Conservation (phyloP, 768 basidiomycete species). For the Trametes cinnabarina region DNA sequence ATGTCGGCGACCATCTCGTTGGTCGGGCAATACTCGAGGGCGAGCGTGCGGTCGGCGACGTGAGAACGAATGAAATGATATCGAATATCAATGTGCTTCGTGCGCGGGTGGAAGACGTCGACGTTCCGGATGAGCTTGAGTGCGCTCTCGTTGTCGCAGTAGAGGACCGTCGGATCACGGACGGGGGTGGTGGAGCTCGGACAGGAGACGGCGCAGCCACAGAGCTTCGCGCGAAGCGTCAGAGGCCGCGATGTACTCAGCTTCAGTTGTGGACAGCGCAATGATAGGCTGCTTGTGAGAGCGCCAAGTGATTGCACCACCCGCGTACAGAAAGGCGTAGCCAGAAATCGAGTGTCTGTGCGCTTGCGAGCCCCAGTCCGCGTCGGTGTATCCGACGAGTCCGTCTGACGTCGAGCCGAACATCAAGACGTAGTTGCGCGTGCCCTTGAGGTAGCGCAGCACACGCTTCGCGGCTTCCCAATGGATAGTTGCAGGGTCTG, state of each 20-base stretch:
- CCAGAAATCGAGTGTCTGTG: conserved; percentile 28
- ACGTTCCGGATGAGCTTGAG: not conserved
- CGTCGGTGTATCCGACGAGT: conserved; percentile 13
- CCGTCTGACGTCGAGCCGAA: conserved; percentile 11
- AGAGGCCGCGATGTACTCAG: conserved; percentile 38
- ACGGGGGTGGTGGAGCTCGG: not conserved
- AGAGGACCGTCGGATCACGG: not conserved
- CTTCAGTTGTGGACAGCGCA: conserved; percentile 36
- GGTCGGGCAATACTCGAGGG: conserved; percentile 4
- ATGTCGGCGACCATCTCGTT: conserved; percentile 31
- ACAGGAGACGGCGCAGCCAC: conserved; percentile 31
- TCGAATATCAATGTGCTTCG: conserved; percentile 39
- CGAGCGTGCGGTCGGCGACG: conserved; percentile 2
- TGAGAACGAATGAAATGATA: conserved; percentile 34
- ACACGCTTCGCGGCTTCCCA: conserved; percentile 26
- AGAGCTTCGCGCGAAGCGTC: conserved; percentile 35
- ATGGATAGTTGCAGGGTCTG: conserved; percentile 22
- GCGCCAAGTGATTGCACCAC: conserved; percentile 41
- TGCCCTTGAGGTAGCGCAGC: conserved; percentile 25
- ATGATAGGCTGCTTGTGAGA: conserved; percentile 38
- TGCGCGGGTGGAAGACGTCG: conserved; percentile 7
- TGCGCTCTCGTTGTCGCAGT: not conserved
- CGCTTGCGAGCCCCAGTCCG: conserved; percentile 3
- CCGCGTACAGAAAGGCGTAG: conserved; percentile 32
- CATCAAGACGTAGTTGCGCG: conserved; percentile 5